phyloP scores from a whole-genome alignment of 1,139 yeast species.

The Candida sanyaensis region DNA sequence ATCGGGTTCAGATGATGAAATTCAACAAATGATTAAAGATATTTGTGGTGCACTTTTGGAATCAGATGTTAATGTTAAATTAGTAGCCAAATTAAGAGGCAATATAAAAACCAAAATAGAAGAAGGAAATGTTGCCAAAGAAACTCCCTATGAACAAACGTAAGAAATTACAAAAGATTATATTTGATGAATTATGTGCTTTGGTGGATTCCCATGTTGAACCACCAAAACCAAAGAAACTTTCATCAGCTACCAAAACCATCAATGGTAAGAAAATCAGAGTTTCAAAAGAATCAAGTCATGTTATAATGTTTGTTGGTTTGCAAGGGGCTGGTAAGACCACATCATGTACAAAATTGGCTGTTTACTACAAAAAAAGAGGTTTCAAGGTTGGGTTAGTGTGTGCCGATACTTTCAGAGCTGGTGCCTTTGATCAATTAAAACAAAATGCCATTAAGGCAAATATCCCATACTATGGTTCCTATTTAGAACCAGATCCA shows the following conservation, averaged over 20 bases:
- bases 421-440: constrained; percentile 98
- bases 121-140: constrained; percentile 50
- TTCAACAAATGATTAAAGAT: constrained; percentile 69
- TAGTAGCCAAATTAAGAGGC: constrained; percentile 77
- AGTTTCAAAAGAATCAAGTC: constrained; percentile 31
- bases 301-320: constrained; percentile 95
- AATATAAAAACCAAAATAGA: constrained; percentile 60
- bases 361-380: constrained; percentile 90
- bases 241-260: constrained; percentile 23
- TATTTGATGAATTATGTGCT: constrained; percentile 86
- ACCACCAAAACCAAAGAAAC: constrained; percentile 85
- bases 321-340: constrained; percentile 99
- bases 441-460: constrained; percentile 97
- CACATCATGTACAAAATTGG: constrained; percentile 94
- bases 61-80: constrained; percentile 85
- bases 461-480: constrained; percentile 90
- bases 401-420: constrained; percentile 99
- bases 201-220: constrained; percentile 71
- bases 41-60: constrained; percentile 88
- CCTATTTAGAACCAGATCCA: constrained; percentile 95
- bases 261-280: constrained; percentile 34
- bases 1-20: constrained; percentile 42
- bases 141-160: constrained; percentile 64
- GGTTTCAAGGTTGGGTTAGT: constrained; percentile 95
- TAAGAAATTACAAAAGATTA: constrained; percentile 84